Evolutionary conservation across 768 basidiomycete genomes (phyloP).

Genomic region (Auriculariales sp.): DNA sequence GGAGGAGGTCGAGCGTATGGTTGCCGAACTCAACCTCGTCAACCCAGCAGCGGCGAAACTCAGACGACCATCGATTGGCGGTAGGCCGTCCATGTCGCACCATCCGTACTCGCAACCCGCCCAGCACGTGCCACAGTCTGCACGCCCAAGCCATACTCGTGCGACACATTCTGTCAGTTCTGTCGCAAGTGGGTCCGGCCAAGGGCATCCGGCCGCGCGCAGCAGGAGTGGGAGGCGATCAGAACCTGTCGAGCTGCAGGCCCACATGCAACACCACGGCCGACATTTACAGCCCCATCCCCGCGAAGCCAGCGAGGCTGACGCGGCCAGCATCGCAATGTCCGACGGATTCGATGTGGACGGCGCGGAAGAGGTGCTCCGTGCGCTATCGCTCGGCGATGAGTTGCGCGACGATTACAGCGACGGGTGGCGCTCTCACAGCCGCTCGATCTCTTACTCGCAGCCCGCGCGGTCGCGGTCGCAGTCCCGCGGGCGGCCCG

Average conservation of each 20-base stretch:
- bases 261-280: not conserved
- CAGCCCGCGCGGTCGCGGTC: not conserved
- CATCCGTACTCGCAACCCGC: not conserved
- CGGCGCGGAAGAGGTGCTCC: not conserved
- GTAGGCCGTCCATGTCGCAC: not conserved
- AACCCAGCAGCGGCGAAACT: not conserved
- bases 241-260: not conserved
- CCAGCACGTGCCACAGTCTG: no score
- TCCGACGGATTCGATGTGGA: not conserved
- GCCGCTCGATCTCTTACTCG: no score
- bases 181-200: no score
- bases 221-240: not conserved
- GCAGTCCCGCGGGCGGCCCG: not conserved
- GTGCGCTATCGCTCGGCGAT: not conserved
- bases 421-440: not conserved
- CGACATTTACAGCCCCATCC: not conserved
- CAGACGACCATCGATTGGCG: no score
- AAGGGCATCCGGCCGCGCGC: not conserved
- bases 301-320: not conserved
- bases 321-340: not conserved
- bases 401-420: not conserved
- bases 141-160: not conserved
- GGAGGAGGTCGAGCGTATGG: slow-evolving; percentile 43
- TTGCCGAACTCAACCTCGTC: slow-evolving; percentile 21
- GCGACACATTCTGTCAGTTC: not conserved